A percentile compares a stretch with the other conserved stretches of the same genome.
Conservation (phyloP, 768 basidiomycete species). For the Psilocybe cyanescens region DNA sequence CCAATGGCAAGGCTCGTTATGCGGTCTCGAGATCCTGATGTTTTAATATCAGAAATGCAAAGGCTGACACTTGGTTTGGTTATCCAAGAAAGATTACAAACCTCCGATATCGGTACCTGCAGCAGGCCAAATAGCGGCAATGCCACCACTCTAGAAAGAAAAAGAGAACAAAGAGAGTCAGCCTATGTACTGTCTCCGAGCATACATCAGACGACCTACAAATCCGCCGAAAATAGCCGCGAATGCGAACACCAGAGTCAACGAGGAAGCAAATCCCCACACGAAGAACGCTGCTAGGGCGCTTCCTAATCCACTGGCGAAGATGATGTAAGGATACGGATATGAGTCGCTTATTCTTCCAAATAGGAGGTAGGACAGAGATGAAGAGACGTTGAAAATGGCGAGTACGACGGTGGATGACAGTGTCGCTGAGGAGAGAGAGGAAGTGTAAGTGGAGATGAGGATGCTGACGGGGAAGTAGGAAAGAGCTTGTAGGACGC, state of each 20-base stretch:
- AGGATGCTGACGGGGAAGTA: conserved; percentile 16
- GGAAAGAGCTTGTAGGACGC: conserved; percentile 6
- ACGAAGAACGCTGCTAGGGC: conserved; percentile 9
- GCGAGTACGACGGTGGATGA: conserved; percentile 12
- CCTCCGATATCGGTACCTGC: conserved; percentile 1
- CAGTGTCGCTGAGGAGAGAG: conserved; percentile 11
- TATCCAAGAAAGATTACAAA: neutral
- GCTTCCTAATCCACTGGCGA: conserved; percentile 12
- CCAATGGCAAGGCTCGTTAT: conserved; percentile 17
- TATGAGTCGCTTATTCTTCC: conserved; percentile 13
- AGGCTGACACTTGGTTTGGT: too few species aligned
- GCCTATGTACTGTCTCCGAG: neutral
- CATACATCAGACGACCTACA: neutral
- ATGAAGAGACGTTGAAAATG: conserved; percentile 11
- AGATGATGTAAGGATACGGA: conserved; percentile 15
- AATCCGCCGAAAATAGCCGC: conserved; percentile 12
- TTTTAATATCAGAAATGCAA: neutral
- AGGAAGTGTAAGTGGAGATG: conserved; percentile 12
- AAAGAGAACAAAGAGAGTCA: neutral
- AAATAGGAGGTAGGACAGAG: conserved; percentile 9
- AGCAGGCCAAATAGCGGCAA: conserved; percentile 1
- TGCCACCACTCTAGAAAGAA: neutral
- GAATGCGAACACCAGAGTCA: conserved; percentile 11
- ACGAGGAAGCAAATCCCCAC: conserved; percentile 16
- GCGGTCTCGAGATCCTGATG: conserved; percentile 10